phyloP scores from a whole-genome alignment of 163 green algal species.

The Scenedesmus sp. region DNA sequence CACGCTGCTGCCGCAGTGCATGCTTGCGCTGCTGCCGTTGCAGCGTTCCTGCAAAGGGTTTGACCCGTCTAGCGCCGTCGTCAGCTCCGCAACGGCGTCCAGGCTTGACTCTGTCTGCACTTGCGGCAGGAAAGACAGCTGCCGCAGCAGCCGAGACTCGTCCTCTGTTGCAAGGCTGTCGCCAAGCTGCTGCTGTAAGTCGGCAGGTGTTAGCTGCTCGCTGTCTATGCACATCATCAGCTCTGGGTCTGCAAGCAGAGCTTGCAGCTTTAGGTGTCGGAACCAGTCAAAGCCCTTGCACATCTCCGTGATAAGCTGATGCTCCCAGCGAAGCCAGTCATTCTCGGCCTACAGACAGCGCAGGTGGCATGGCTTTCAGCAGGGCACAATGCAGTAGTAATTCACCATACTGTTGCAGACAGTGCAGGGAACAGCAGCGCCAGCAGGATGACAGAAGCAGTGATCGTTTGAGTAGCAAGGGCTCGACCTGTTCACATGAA shows the following conservation, averaged over 20 bases:
- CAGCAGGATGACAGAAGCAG: neutral
- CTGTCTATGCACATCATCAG: neutral
- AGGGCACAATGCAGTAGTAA: too few relatives aligned
- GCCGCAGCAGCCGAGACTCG: neutral
- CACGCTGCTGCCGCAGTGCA: neutral
- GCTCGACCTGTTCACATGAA: neutral
- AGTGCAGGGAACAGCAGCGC: too few relatives aligned
- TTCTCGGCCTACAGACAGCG: neutral
- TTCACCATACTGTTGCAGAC: too few relatives aligned
- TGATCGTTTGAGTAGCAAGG: neutral
- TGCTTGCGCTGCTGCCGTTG: neutral
- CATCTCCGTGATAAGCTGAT: neutral
- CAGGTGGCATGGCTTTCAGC: too few relatives aligned
- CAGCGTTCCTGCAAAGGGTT: neutral
- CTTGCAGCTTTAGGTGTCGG: neutral
- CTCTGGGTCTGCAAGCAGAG: neutral
- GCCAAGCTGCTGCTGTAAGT: neutral
- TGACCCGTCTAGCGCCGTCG: neutral
- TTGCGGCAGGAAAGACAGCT: neutral
- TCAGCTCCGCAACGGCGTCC: neutral
- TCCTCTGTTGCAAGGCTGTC: neutral
- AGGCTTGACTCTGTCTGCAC: neutral
- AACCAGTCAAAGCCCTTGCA: neutral
- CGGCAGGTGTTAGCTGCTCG: neutral
- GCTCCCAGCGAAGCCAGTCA: neutral